Evolutionary conservation across 1,139 yeast species (phyloP).

Genomic region (Yarrowia galli): DNA sequence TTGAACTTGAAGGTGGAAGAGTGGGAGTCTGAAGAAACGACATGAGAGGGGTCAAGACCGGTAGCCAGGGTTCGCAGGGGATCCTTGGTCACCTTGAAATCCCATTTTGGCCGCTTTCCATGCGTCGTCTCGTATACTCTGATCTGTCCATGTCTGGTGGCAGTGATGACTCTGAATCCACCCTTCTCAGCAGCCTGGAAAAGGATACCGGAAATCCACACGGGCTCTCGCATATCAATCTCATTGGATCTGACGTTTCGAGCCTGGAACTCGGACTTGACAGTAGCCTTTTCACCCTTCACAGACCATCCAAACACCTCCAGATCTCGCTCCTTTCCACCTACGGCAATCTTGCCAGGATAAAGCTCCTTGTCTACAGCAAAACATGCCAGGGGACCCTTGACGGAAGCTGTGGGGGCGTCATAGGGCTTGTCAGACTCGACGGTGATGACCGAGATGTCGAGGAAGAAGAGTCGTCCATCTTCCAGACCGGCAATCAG

Average conservation of each 20-base stretch:
- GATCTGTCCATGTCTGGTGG: conserved; percentile 72
- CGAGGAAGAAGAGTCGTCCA: conserved; percentile 37
- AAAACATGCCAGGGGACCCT: conserved; percentile 41
- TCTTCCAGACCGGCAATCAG: conserved; percentile 19
- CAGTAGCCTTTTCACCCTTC: conserved; percentile 37
- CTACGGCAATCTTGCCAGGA: conserved; percentile 48
- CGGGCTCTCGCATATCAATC: conserved; percentile 52
- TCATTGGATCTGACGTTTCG: conserved; percentile 52
- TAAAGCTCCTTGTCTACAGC: conserved; percentile 39
- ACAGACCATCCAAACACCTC: conserved; percentile 46
- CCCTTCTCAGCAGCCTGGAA: conserved; percentile 42
- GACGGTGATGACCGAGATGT: conserved; percentile 40
- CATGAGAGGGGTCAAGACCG: conserved; percentile 40
- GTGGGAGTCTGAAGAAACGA: conserved; percentile 46
- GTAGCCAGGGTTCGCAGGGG: conserved; percentile 40
- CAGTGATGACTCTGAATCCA: conserved; percentile 60
- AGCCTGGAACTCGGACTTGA: conserved; percentile 49
- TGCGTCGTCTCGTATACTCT: conserved; percentile 50
- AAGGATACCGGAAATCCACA: conserved; percentile 50
- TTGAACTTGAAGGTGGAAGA: conserved; percentile 43
- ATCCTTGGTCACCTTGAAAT: conserved; percentile 44
- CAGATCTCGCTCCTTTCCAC: conserved; percentile 59
- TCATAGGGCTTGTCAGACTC: conserved; percentile 35
- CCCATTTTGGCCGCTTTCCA: conserved; percentile 48
- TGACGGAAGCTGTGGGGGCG: conserved; percentile 31